Evolutionary conservation across 192 early-diverging fungal species (phyloP).

Genomic region (Spinellus fusiger): DNA sequence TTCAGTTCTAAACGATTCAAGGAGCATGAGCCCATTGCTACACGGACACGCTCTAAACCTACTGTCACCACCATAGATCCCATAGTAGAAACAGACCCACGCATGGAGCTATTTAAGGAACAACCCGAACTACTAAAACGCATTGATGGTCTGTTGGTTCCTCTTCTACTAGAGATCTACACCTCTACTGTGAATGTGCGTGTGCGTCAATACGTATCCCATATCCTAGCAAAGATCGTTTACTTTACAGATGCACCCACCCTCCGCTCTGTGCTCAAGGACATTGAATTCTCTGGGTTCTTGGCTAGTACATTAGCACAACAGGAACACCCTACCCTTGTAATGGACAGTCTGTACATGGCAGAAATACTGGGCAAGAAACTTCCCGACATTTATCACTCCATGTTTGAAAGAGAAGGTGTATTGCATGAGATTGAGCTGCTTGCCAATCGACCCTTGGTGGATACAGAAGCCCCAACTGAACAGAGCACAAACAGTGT

Average conservation of each 20-base stretch:
- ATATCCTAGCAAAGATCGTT: constrained; percentile 51
- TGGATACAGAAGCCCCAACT: constrained; percentile 1
- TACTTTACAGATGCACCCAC: constrained; percentile 39
- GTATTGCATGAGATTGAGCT: constrained; percentile 52
- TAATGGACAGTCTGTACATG: constrained; percentile 57
- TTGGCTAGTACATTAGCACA: constrained; percentile 38
- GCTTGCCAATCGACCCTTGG: constrained; percentile 6
- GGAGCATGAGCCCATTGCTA: constrained; percentile 7
- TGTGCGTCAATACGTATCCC: constrained; percentile 59
- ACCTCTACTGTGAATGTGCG: constrained; percentile 55
- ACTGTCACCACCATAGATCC: not conserved
- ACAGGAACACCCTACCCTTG: constrained; percentile 46
- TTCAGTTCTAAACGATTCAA: constrained; percentile 23
- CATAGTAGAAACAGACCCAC: constrained; percentile 22
- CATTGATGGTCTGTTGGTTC: constrained; percentile 51
- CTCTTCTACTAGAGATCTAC: constrained; percentile 69
- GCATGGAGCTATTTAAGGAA: constrained; percentile 28
- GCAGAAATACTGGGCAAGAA: constrained; percentile 55
- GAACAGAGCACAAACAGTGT: no score
- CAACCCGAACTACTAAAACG: constrained; percentile 31
- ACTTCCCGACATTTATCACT: constrained; percentile 49
- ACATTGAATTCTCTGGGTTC: constrained; percentile 44
- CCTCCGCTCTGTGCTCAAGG: constrained; percentile 42
- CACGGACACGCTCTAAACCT: constrained; percentile 29
- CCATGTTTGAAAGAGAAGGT: constrained; percentile 71